Conservation (phyloP, 2,329 filamentous ascomycete species). For the Raffaelea deltoideospora region DNA sequence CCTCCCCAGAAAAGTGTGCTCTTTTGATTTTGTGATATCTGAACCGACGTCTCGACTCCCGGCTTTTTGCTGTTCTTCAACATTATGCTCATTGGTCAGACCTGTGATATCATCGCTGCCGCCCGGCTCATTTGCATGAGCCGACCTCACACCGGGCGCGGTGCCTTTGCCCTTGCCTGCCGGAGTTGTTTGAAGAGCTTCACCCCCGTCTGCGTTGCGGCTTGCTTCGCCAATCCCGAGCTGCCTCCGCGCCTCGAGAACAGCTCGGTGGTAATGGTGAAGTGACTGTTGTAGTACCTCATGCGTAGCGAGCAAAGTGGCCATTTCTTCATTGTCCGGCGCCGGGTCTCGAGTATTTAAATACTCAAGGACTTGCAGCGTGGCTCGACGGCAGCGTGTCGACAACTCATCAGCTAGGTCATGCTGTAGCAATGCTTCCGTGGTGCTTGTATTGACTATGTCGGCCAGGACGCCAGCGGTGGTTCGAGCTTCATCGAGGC, state of each 20-base stretch:
- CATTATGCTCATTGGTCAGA: too few species aligned
- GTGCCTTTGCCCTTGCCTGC: slow-evolving; percentile 15
- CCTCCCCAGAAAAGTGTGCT: too few species aligned
- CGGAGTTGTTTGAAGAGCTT: slow-evolving; percentile 6
- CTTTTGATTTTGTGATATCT: too few species aligned
- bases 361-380: slow-evolving; percentile 69
- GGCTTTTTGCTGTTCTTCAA: too few species aligned
- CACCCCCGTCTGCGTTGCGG: slow-evolving; percentile 15
- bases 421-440: slow-evolving; percentile 59
- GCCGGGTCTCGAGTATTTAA: slow-evolving; percentile 65
- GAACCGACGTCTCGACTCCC: too few species aligned
- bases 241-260: slow-evolving; percentile 47
- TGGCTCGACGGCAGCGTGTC: slow-evolving; percentile 69
- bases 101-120: not conserved
- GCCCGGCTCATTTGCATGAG: too few species aligned
- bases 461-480: slow-evolving; percentile 87
- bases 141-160: too few species aligned
- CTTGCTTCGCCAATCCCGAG: slow-evolving; percentile 23
- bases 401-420: slow-evolving; percentile 90
- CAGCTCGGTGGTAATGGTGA: slow-evolving; percentile 69
- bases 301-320: slow-evolving; percentile 85
- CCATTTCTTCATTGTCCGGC: slow-evolving; percentile 88
- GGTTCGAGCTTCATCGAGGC: slow-evolving; percentile 80
- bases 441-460: slow-evolving; percentile 72
- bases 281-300: slow-evolving; percentile 75